A percentile compares a stretch with the other conserved stretches of the same genome.
Evolutionary conservation across 1,139 yeast species (phyloP).

Genomic region (Pneumocystis murina): DNA sequence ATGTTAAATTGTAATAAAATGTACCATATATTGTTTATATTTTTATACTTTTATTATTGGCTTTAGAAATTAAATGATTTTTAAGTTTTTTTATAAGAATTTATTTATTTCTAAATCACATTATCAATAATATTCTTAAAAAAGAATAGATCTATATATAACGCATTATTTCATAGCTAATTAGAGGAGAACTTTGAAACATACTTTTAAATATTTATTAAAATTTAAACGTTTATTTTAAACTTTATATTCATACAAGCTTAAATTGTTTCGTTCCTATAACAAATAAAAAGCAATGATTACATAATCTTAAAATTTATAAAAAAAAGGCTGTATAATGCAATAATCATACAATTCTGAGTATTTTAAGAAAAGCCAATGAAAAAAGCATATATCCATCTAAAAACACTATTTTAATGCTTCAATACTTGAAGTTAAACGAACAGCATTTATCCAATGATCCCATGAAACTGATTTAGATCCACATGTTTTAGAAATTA

Average conservation of each 20-base stretch:
- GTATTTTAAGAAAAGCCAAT: not conserved
- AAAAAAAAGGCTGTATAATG: not conserved
- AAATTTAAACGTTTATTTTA: not conserved
- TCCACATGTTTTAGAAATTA: conserved; percentile 5
- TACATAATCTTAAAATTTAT: not conserved
- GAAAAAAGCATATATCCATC: not conserved
- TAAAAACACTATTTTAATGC: not conserved
- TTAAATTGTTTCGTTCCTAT: not conserved
- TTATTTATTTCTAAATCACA: not conserved
- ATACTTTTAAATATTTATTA: not conserved
- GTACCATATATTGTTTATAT: not conserved
- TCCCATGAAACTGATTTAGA: conserved; percentile 9
- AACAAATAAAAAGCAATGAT: not conserved
- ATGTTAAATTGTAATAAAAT: not conserved
- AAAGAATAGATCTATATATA: not conserved
- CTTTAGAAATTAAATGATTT: not conserved
- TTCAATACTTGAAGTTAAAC: not conserved
- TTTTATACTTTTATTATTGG: not conserved
- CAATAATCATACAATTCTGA: not conserved
- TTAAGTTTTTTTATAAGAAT: not conserved
- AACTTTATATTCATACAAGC: not conserved
- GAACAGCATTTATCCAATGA: not conserved
- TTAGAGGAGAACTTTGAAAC: not conserved
- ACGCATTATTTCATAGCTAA: not conserved
- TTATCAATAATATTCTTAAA: not conserved